phyloP scores from a whole-genome alignment of 345 rosid species.

The Lumnitzera racemosa region DNA sequence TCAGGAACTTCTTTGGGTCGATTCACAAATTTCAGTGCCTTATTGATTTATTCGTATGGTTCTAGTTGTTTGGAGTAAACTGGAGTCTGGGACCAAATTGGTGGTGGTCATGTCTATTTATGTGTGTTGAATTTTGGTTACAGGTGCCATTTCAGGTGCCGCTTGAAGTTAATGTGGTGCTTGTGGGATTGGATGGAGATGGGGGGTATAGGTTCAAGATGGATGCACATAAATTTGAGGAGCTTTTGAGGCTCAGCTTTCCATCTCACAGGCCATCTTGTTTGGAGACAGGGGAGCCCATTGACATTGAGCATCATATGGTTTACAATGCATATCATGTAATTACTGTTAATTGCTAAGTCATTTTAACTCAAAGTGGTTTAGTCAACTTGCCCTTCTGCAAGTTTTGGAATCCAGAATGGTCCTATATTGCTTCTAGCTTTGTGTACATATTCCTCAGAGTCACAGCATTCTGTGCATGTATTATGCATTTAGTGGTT shows the following conservation, averaged over 20 bases:
- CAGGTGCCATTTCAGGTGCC: slow-evolving; percentile 99
- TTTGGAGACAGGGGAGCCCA: slow-evolving; percentile 82
- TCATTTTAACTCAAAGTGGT: background rate
- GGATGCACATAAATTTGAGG: slow-evolving; percentile 73
- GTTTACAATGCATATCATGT: slow-evolving; percentile 78
- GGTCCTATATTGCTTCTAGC: too few species aligned
- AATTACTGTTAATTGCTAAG: slow-evolving; percentile 15
- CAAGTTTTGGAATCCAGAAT: too few species aligned
- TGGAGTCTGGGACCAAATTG: too few species aligned
- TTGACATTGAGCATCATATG: slow-evolving; percentile 85
- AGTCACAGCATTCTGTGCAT: too few species aligned
- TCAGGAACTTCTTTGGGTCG: background rate
- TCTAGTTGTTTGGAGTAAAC: too few species aligned
- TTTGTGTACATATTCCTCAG: too few species aligned
- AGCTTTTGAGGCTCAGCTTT: slow-evolving; percentile 68
- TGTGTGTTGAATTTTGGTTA: background rate
- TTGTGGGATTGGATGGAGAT: slow-evolving; percentile 78
- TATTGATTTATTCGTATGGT: too few species aligned
- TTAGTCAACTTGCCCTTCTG: background rate
- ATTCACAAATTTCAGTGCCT: too few species aligned
- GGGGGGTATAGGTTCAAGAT: slow-evolving; percentile 76
- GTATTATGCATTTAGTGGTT: too few species aligned
- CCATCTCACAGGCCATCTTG: slow-evolving; percentile 78
- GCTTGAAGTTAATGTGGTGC: slow-evolving; percentile 81
- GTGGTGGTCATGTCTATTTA: background rate